phyloP scores from a whole-genome alignment of 352 stramenopile genomes.

The Aphanomyces stellatus region DNA sequence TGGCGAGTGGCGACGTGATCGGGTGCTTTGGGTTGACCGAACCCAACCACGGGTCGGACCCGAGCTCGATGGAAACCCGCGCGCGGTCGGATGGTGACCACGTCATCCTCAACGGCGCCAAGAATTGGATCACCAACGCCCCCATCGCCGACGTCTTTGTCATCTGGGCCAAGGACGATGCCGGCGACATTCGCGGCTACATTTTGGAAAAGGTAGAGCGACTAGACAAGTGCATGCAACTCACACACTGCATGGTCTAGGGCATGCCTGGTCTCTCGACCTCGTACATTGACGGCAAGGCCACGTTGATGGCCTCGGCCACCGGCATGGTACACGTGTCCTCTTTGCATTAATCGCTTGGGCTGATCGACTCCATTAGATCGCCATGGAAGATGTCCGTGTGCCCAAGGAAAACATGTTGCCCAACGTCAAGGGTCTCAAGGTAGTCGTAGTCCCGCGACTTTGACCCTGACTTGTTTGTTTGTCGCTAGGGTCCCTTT shows the following conservation, averaged over 20 bases:
- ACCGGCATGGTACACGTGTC: slow-evolving; percentile 86
- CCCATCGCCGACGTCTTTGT: slow-evolving; percentile 97
- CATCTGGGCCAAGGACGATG: slow-evolving; percentile 95
- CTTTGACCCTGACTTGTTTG: slow-evolving; percentile 21
- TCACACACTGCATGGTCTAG: slow-evolving; percentile 23
- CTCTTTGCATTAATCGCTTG: background rate
- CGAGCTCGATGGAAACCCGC: slow-evolving; percentile 93
- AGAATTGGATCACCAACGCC: slow-evolving; percentile 97
- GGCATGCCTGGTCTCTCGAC: slow-evolving; percentile 89
- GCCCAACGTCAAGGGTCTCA: slow-evolving; percentile 78
- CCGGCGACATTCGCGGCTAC: slow-evolving; percentile 92
- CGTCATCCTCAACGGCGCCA: slow-evolving; percentile 95
- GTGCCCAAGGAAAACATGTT: slow-evolving; percentile 93
- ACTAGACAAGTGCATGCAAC: background rate
- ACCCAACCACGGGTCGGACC: slow-evolving; percentile 96
- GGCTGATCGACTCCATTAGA: slow-evolving; percentile 34
- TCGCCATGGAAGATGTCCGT: slow-evolving; percentile 96
- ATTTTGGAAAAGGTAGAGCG: slow-evolving; percentile 88
- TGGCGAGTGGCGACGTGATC: slow-evolving; percentile 93
- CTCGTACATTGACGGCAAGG: slow-evolving; percentile 96
- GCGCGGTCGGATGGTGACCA: slow-evolving; percentile 78
- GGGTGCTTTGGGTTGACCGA: slow-evolving; percentile 98
- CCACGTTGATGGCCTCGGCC: slow-evolving; percentile 88
- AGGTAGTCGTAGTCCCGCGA: slow-evolving; percentile 29
- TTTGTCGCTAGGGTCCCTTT: too few species aligned